phyloP scores from a whole-genome alignment of 2,329 filamentous ascomycete species.

The Rhinocladiella mackenziei region DNA sequence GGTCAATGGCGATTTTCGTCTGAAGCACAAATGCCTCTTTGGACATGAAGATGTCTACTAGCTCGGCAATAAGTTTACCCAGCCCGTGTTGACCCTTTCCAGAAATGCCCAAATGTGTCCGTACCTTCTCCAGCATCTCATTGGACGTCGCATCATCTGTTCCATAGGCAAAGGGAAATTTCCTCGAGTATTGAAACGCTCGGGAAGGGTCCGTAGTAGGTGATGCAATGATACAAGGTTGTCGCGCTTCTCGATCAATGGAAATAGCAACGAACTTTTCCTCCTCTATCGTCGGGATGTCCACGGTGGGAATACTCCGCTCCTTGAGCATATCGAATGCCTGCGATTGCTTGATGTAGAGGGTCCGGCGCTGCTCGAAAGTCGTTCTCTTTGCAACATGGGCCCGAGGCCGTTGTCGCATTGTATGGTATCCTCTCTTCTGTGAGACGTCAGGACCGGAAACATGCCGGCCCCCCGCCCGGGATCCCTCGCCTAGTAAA shows the following conservation, averaged over 20 bases:
- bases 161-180: conserved; percentile 61
- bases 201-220: conserved; percentile 45
- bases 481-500: conserved; percentile 48
- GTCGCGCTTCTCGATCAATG: conserved; percentile 59
- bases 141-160: conserved; percentile 46
- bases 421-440: conserved; percentile 53
- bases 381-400: background rate
- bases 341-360: conserved; percentile 55
- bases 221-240: conserved; percentile 62
- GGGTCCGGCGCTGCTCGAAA: conserved; percentile 43
- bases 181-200: conserved; percentile 45
- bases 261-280: conserved; percentile 59
- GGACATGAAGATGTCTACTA: conserved; percentile 58
- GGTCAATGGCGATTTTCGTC: conserved; percentile 45
- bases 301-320: conserved; percentile 45
- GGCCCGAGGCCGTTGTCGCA: conserved; percentile 32
- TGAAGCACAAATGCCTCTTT: conserved; percentile 64
- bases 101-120: conserved; percentile 53
- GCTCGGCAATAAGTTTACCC: conserved; percentile 47
- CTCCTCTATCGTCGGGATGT: conserved; percentile 36
- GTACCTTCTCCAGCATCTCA: conserved; percentile 38
- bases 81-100: conserved; percentile 45
- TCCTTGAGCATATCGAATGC: conserved; percentile 55
- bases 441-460: conserved; percentile 34
- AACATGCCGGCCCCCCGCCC: conserved; percentile 35